phyloP scores from a whole-genome alignment of 345 rosid species.

The Cardiospermum halicacabum region DNA sequence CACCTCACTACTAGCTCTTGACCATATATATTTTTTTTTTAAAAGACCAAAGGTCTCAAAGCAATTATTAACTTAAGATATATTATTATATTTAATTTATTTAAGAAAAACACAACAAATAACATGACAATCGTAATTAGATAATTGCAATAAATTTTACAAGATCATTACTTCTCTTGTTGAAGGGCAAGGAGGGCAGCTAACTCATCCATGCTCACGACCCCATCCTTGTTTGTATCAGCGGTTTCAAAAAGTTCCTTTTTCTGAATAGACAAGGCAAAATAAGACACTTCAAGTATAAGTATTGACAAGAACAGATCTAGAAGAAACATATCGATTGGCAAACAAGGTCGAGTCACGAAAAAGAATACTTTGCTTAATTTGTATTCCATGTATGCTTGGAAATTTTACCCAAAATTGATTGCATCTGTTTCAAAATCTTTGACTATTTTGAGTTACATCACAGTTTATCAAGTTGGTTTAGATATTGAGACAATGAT shows the following conservation, averaged over 20 bases:
- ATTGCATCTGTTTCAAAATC: background rate
- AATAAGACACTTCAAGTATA: slow-evolving; percentile 23
- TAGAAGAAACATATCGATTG: background rate
- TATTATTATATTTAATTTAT: background rate
- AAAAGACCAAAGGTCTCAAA: background rate
- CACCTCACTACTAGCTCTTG: no score
- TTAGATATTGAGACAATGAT: background rate
- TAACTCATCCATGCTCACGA: slow-evolving; percentile 90
- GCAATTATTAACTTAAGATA: background rate
- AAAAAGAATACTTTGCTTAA: background rate
- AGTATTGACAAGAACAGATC: background rate
- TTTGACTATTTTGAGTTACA: background rate
- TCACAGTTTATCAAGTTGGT: background rate
- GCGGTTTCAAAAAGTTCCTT: slow-evolving; percentile 89
- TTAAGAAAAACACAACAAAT: background rate
- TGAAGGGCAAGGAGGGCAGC: slow-evolving; percentile 84
- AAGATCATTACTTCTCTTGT: slow-evolving; percentile 68
- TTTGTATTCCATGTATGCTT: background rate
- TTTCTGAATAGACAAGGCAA: slow-evolving; percentile 51
- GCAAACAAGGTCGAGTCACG: background rate
- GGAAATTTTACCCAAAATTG: slow-evolving; percentile 5
- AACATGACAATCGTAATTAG: background rate
- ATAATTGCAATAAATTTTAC: slow-evolving; percentile 5
- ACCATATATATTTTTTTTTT: background rate
- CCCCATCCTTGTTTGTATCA: slow-evolving; percentile 81